phyloP scores from a whole-genome alignment of 768 basidiomycete species.

The Tylopilus plumbeoviolaceoides region DNA sequence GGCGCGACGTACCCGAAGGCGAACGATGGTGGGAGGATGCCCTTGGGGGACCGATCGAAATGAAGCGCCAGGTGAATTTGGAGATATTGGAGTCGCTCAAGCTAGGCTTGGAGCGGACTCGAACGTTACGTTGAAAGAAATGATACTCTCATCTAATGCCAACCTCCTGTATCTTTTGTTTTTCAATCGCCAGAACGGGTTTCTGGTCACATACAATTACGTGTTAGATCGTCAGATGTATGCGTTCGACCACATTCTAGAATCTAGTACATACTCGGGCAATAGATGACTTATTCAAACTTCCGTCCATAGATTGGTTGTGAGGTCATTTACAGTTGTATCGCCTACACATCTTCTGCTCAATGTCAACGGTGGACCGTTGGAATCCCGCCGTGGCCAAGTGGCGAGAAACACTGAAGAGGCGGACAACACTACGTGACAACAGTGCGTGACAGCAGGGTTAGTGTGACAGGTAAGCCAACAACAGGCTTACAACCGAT shows the following conservation, averaged over 20 bases:
- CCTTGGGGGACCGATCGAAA: constrained; percentile 46
- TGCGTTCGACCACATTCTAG: neutral
- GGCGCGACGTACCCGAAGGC: constrained; percentile 54
- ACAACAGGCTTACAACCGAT: too few species aligned
- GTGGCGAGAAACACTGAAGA: too few species aligned
- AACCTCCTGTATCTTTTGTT: neutral
- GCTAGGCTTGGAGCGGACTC: constrained; percentile 20
- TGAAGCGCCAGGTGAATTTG: constrained; percentile 27
- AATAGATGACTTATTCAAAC: too few species aligned
- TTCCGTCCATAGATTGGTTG: too few species aligned
- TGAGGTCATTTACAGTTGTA: too few species aligned
- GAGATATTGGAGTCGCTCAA: constrained; percentile 20
- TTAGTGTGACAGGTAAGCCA: too few species aligned
- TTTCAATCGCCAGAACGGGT: neutral
- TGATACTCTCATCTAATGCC: neutral
- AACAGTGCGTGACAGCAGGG: too few species aligned
- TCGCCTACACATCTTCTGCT: too few species aligned
- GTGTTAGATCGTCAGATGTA: neutral
- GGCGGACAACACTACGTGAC: too few species aligned
- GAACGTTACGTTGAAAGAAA: constrained; percentile 6
- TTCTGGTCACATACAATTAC: neutral
- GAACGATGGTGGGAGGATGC: constrained; percentile 71
- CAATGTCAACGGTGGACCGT: too few species aligned
- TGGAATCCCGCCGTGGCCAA: too few species aligned
- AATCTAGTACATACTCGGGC: neutral